Conservation (phyloP, 2,329 filamentous ascomycete species). For the Penicillium sp. region DNA sequence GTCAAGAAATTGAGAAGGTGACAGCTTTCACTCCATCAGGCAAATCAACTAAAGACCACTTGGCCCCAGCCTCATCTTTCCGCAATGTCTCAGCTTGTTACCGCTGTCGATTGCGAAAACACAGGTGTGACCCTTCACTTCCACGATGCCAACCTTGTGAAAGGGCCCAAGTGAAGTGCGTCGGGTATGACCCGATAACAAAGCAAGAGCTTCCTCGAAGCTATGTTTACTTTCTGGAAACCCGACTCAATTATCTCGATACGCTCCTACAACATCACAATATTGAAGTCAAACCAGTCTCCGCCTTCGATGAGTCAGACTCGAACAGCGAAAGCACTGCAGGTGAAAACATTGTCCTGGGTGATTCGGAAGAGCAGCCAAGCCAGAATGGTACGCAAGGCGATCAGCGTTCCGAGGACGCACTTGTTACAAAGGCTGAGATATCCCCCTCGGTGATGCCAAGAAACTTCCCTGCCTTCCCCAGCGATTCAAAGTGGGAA, state of each 20-base stretch:
- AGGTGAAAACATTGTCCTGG: no score
- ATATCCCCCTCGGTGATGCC: neutral
- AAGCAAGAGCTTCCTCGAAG: constrained; percentile 81
- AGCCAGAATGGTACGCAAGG: neutral
- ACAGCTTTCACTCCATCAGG: neutral
- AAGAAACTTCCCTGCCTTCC: no score
- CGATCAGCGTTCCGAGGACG: neutral
- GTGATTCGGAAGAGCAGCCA: neutral
- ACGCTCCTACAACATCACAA: constrained; percentile 63
- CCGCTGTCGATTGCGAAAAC: constrained; percentile 79
- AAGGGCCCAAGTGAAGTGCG: constrained; percentile 79
- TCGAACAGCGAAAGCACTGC: neutral
- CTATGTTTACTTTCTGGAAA: constrained; percentile 85
- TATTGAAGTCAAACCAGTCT: constrained; percentile 66
- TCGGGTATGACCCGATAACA: constrained; percentile 88
- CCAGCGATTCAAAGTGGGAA: neutral
- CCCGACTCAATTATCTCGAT: constrained; percentile 74
- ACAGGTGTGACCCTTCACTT: constrained; percentile 81
- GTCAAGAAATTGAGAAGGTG: neutral
- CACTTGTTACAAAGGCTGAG: neutral
- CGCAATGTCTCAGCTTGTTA: constrained; percentile 85
- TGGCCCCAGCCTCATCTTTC: constrained; percentile 45
- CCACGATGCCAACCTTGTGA: constrained; percentile 81
- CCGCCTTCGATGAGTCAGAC: constrained; percentile 36
- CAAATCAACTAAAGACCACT: neutral